Evolutionary conservation across 441 rosid species (phyloP), one percentile per base, ranked within the genome.

Genomic region (Eutrema salsugineum): DNA sequence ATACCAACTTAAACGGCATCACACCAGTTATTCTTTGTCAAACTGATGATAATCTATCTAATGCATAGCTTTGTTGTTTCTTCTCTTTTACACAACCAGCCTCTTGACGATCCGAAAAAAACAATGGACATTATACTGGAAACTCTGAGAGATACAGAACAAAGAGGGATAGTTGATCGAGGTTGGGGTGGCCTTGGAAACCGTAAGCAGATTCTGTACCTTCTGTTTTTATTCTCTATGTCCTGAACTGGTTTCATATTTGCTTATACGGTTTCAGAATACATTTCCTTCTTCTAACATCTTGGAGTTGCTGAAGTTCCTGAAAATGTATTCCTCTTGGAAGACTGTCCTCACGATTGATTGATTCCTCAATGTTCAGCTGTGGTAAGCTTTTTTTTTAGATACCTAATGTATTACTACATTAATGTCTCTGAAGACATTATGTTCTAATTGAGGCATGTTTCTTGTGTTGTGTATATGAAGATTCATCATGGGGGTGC

Each of bases 401-500:
- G 9, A 9, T 33, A 12, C 8, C 2, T 33, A 20, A 0, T 42
- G 14, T 30, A 14, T 7, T 72, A 24, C 48, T 38, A 42, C 43
- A 42, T 50, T 39, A 6, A 51, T 35, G 48, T 67, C 64, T 44
- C 33, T 11, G 0, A 19, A 20, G 63, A 32, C 2, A 33, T 19
- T 51, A 58, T 60, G 24, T 33, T 63, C 54, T 66, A 20, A 61
- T 5, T 56, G 39, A 71, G 58, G 56, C 32, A n/a, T 46, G 9
- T 47, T 47, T 48, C 70, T 62, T 15, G 17, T 81, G 17, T 66
- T 69, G 48, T 50, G 57, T 57, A 58, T 70, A 40, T 80, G 71
- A 83, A 95, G 98, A 94, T 95, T 77, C 99, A 95, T 82, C 99
- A 95, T 46, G 99, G 98, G 5, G 99, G 99, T 62, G 99, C 99